These are phyloP conservation scores for Madurella mycetomatis DNA, from an alignment of 2,329 filamentous ascomycete genomes.

Conservation along the genomic window DNA sequence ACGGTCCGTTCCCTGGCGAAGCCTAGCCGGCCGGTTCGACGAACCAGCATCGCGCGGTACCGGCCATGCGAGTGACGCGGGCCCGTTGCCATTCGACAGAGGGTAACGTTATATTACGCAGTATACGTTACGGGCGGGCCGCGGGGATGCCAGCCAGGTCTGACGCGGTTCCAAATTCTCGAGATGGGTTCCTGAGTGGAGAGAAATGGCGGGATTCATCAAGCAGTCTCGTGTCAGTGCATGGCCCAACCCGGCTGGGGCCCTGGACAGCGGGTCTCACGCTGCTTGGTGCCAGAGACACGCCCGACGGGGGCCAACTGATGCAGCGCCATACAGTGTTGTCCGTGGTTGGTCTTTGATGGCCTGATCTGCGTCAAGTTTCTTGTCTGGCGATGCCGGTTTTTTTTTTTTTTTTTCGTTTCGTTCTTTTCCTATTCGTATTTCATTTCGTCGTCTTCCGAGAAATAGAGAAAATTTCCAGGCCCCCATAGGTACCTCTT, in stretches of 20 bases:
- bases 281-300: not conserved
- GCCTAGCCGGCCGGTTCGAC: not conserved
- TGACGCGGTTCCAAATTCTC: not conserved
- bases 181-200: not conserved
- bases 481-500: no score
- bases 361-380: no score
- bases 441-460: no score
- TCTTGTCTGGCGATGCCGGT: no score
- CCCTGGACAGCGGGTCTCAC: not conserved
- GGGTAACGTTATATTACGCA: no score
- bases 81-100: no score
- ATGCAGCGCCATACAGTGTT: not conserved
- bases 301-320: not conserved
- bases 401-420: no score
- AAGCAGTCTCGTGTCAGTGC: not conserved
- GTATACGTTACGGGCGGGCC: conserved; percentile 1
- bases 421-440: no score
- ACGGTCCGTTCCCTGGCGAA: conserved; percentile 1
- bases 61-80: conserved; percentile 6
- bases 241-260: not conserved
- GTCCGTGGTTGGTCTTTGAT: not conserved
- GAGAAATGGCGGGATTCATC: conserved; percentile 8
- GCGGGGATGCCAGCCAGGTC: conserved; percentile 2
- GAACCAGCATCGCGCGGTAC: not conserved
- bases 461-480: no score